Base-by-base conservation (phyloP, 2,329 filamentous ascomycete species). In the Ascochyta clinopodiicola region DNA sequence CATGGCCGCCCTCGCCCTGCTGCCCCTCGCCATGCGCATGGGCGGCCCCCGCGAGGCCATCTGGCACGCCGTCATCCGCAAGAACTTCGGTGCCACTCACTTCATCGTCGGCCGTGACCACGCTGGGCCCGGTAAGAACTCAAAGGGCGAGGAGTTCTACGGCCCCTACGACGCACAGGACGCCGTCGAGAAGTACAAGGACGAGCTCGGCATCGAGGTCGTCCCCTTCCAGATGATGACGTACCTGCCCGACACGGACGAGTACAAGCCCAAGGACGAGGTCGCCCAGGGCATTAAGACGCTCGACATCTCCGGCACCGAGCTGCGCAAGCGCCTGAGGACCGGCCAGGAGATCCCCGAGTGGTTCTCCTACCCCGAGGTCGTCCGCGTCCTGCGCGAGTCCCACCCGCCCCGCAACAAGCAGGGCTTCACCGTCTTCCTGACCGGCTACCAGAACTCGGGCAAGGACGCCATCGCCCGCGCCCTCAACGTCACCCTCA, bases 191-290 rank as follows among this genome's bases (percentile, higher is more conserved):
- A 92, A 96, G 83, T 96, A 97, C 86, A 89, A 88, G 74, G 87
- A 92, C 65, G 95, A 99, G 85, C 90, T 99, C 60, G 95, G 94
- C 71, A 99, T 99, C 74, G 92, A 97, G 82, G 95, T 99, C 73
- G 95, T 99, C 63, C 92, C 95, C 67, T 99, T 99, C 89, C 94
- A 98, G 83, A 92, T 96, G 87, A 96, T 99, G 89, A 98, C 96
- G 62, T 99, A 98, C 81, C 89, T 98, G 56, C 95, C 95, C 67
- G 95, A 98, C 80, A 88, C 87, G 74, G 95, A 99, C 78, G 95
- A 98, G 84, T 99, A 99, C 84, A 87, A 86, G 70, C 95, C 95
- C 53, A 87, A 92, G 78, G 91, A 99, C 80, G 86, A 97, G 81
- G 94, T 99, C 60, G 82, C 88, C 69, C 82, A 87, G 72, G 92